These are phyloP conservation scores for Leccinum variabile DNA, from an alignment of 1,284 basidiomycete genomes.

Conservation along the genomic window DNA sequence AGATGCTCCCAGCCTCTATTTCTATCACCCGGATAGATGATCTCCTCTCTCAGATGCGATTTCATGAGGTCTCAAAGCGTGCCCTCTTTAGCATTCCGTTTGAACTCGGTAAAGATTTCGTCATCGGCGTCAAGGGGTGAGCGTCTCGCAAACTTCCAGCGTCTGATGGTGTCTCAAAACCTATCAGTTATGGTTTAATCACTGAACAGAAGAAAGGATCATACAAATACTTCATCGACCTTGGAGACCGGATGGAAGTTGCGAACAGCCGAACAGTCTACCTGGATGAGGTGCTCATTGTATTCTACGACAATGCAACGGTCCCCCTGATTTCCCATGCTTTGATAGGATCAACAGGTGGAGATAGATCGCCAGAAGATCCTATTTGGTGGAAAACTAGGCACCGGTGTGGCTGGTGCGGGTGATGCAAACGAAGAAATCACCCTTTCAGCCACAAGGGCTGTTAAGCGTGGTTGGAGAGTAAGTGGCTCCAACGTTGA, in stretches of 20 bases:
- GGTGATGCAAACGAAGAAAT: conserved; percentile 43
- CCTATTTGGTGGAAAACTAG: conserved; percentile 62
- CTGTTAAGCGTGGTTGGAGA: conserved; percentile 50
- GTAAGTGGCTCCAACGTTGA: conserved; percentile 33
- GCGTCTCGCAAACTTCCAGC: conserved; percentile 21
- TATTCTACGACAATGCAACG: background rate
- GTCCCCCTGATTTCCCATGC: conserved; percentile 20
- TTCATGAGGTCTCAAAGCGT: conserved; percentile 88
- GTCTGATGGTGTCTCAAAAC: conserved; percentile 7
- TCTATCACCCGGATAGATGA: conserved; percentile 75
- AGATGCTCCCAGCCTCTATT: conserved; percentile 61
- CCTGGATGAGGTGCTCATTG: conserved; percentile 65
- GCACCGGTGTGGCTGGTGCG: conserved; percentile 44
- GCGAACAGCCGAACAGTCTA: conserved; percentile 70
- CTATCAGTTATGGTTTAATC: conserved; percentile 76
- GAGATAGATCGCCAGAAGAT: conserved; percentile 60
- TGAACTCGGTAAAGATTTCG: conserved; percentile 76
- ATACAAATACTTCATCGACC: conserved; percentile 80
- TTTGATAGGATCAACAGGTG: conserved; percentile 53
- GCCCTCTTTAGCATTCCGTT: conserved; percentile 83
- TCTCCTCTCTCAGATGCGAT: conserved; percentile 79
- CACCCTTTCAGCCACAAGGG: conserved; percentile 35
- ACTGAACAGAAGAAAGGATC: conserved; percentile 81
- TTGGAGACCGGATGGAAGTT: conserved; percentile 76
- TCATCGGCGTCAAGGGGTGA: conserved; percentile 90